A percentile compares a stretch with the other conserved stretches of the same genome.
These are phyloP conservation scores for Wickerhamomyces sp. DNA, from an alignment of 1,139 yeast genomes.

Conservation along the genomic window DNA sequence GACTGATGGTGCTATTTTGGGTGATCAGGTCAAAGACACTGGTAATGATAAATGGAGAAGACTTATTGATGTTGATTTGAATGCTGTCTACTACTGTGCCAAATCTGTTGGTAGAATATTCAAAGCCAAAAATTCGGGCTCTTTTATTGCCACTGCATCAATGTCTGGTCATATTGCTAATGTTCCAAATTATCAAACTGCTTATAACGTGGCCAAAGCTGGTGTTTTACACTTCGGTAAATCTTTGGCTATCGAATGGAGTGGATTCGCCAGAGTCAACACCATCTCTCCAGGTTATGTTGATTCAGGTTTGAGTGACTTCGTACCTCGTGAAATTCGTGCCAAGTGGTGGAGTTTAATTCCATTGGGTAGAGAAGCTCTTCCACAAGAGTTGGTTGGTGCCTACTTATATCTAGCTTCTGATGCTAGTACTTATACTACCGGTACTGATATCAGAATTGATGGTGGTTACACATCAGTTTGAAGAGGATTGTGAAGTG, in stretches of 20 bases:
- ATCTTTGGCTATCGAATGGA: constrained; percentile 90
- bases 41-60: constrained; percentile 61
- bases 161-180: constrained; percentile 90
- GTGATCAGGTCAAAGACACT: constrained; percentile 40
- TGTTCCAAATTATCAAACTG: constrained; percentile 83
- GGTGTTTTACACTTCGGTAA: constrained; percentile 72
- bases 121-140: constrained; percentile 65
- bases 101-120: constrained; percentile 68
- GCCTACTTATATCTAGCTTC: constrained; percentile 83
- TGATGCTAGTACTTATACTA: constrained; percentile 80
- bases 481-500: no score
- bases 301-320: constrained; percentile 62
- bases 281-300: constrained; percentile 85
- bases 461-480: constrained; percentile 71
- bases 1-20: constrained; percentile 67
- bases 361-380: constrained; percentile 80
- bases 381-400: constrained; percentile 76
- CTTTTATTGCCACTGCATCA: constrained; percentile 79
- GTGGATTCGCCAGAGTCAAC: constrained; percentile 83
- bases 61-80: constrained; percentile 65
- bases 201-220: constrained; percentile 89
- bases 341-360: constrained; percentile 64
- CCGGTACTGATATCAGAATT: constrained; percentile 75
- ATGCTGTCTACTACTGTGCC: constrained; percentile 75
- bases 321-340: constrained; percentile 46